These are phyloP conservation scores for Aspergillus kassunensis DNA, from an alignment of 495 filamentous ascomycete genomes.

Conservation along the genomic window DNA sequence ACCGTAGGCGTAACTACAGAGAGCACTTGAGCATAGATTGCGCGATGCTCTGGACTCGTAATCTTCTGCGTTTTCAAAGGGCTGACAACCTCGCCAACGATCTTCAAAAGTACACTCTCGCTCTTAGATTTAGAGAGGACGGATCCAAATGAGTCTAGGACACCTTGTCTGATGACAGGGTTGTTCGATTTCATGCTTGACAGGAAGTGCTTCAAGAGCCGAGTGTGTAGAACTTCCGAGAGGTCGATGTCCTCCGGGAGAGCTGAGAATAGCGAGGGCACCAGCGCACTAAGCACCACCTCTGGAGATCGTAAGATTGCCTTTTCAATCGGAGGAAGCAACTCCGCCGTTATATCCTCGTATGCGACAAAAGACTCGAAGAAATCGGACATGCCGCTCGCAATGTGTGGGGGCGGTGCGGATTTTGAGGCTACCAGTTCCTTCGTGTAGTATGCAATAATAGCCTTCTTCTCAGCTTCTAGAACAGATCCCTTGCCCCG, in stretches of 20 bases:
- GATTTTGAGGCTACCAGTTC: slow-evolving; percentile 80
- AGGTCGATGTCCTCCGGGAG: slow-evolving; percentile 71
- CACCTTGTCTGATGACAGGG: slow-evolving; percentile 66
- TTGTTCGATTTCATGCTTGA: slow-evolving; percentile 90
- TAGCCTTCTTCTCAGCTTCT: slow-evolving; percentile 59
- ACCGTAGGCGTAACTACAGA: slow-evolving; percentile 53
- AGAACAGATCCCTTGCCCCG: slow-evolving; percentile 54
- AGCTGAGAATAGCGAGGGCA: slow-evolving; percentile 63
- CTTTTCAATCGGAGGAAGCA: slow-evolving; percentile 82
- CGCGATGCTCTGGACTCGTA: slow-evolving; percentile 73
- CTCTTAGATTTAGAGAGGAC: slow-evolving; percentile 55
- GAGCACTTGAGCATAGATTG: slow-evolving; percentile 75
- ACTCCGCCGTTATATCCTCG: slow-evolving; percentile 69
- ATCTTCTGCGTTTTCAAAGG: slow-evolving; percentile 80
- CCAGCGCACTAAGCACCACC: slow-evolving; percentile 72
- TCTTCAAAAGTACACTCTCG: slow-evolving; percentile 53
- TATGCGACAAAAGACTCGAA: slow-evolving; percentile 68
- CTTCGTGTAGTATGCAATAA: slow-evolving; percentile 75
- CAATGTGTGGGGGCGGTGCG: slow-evolving; percentile 65
- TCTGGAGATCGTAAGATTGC: slow-evolving; percentile 85
- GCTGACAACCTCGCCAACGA: slow-evolving; percentile 68
- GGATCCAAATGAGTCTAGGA: slow-evolving; percentile 65
- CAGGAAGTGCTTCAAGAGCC: slow-evolving; percentile 77
- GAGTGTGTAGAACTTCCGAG: slow-evolving; percentile 62
- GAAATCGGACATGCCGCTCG: slow-evolving; percentile 74